Evolutionary conservation across 2,329 filamentous ascomycete species (phyloP).

Genomic region (Fusarium sp.): DNA sequence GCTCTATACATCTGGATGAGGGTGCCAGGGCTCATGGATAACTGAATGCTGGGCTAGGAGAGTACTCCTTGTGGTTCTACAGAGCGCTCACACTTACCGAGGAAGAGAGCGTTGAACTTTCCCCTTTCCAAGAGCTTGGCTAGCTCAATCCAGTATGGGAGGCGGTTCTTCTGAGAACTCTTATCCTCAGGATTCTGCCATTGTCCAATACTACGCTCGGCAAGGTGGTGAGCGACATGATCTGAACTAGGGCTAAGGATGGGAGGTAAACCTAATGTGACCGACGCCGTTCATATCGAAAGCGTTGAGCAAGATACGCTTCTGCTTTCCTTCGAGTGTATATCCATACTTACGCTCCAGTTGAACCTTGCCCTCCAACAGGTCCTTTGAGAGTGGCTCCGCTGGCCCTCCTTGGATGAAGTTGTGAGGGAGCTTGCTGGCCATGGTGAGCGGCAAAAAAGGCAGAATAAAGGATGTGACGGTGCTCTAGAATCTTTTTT

Average conservation of each 20-base stretch:
- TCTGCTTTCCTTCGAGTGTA: neutral
- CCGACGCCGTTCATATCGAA: neutral
- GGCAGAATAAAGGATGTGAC: neutral
- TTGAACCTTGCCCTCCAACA: neutral
- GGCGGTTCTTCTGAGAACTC: slow-evolving; percentile 8
- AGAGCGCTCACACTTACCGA: neutral
- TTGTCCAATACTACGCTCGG: neutral
- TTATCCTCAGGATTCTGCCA: slow-evolving; percentile 1
- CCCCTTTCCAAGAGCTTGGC: slow-evolving; percentile 25
- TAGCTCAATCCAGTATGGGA: slow-evolving; percentile 25
- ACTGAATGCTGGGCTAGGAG: neutral
- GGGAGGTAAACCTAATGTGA: neutral
- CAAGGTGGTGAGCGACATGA: neutral
- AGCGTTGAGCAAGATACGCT: neutral
- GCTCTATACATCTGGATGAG: neutral
- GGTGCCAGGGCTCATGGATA: neutral
- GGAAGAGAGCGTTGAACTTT: slow-evolving; percentile 16
- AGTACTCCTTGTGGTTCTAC: neutral
- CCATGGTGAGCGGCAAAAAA: neutral
- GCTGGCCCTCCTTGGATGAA: neutral
- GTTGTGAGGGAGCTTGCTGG: neutral
- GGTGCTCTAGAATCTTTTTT: neutral
- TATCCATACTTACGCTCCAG: neutral
- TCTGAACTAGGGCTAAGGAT: neutral
- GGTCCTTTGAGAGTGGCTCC: neutral